Evolutionary conservation across 2,329 filamentous ascomycete genomes (phyloP), one percentile per base, ranked within the genome.

Genomic region (Fusarium lateritium): DNA sequence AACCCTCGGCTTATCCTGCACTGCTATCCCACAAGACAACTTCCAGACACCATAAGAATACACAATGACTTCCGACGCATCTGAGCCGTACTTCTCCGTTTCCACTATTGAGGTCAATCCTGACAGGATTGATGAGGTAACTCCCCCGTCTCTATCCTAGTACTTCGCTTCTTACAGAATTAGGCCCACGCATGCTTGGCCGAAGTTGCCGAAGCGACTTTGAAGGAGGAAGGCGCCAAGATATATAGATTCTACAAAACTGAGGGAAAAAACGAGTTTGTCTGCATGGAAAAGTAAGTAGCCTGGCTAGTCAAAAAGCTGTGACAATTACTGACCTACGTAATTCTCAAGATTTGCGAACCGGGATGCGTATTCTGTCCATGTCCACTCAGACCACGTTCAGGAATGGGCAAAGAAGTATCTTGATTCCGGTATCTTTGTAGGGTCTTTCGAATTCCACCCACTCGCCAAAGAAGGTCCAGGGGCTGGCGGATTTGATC

Each of bases 201-300:
- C 8, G 60, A 63, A 22, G 58, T 63, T 28, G 58, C 60, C n/a
- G 43, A 63, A 24, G 38, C 60, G 2, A 63, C 60, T 0, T 3
- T 57, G 1, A 63, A 50, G 9, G 60, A 63, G 9, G 31, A 40
- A 2, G 58, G 58, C 0, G 60, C 60, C 15, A 63, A 57, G 17
- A 57, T 63, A 7, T 63, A 63, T 21, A 63, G 60, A 3, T 63
- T 63, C 21, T 63, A 57, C 15, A 63, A 63, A 13, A 57, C 58
- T 1, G 60, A 63, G 17, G 50, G 43, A 1, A 49, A 63, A 13
- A 33, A 63, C 4, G 58, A 63, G 8, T 63, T 57, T 1, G 58
- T 63, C 2, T 63, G 43, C 15, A 45, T 63, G 15, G 60, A 63
- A 5, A 63, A 63, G 60, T 33, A 39, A 28, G 49, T 10, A 10